phyloP scores from a whole-genome alignment of 495 filamentous ascomycete genomes.

The Xeromyces bisporus region DNA sequence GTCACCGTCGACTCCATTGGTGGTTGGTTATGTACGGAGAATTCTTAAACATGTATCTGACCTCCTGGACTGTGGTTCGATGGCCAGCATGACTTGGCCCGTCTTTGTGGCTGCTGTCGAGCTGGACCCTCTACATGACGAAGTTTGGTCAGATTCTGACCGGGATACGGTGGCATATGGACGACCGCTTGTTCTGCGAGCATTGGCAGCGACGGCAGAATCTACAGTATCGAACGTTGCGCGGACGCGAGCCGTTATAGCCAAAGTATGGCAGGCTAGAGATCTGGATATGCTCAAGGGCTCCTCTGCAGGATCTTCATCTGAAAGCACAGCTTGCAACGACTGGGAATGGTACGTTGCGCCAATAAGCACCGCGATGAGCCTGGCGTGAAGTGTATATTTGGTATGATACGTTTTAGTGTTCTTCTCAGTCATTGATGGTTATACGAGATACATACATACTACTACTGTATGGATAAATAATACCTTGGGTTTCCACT shows the following conservation, averaged over 20 bases:
- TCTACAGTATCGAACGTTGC: slow-evolving; percentile 26
- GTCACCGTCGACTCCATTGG: slow-evolving; percentile 19
- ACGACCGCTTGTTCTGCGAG: slow-evolving; percentile 22
- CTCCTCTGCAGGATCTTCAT: slow-evolving; percentile 3
- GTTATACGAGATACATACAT: too few relatives aligned
- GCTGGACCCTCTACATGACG: slow-evolving; percentile 23
- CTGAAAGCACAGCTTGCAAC: slow-evolving; percentile 9
- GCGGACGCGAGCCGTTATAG: slow-evolving; percentile 24
- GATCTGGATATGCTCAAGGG: slow-evolving; percentile 21
- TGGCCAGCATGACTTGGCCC: slow-evolving; percentile 25
- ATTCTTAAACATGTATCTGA: slow-evolving; percentile 19
- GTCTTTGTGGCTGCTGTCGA: slow-evolving; percentile 30
- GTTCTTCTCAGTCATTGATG: too few relatives aligned
- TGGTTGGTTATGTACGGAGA: slow-evolving; percentile 18
- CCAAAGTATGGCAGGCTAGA: slow-evolving; percentile 26
- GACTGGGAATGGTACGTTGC: slow-evolving; percentile 30
- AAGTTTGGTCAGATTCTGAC: slow-evolving; percentile 14
- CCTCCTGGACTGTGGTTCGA: slow-evolving; percentile 15
- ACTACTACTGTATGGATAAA: too few relatives aligned
- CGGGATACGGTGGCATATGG: slow-evolving; percentile 11
- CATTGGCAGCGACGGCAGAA: slow-evolving; percentile 23
- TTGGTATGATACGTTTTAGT: too few relatives aligned
- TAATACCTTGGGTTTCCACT: too few relatives aligned
- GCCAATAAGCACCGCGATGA: slow-evolving; percentile 26
- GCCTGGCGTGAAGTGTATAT: slow-evolving; percentile 25